Base-by-base conservation (phyloP, 2,329 filamentous ascomycete genomes). In the Sporothrix brunneoviolacea region DNA sequence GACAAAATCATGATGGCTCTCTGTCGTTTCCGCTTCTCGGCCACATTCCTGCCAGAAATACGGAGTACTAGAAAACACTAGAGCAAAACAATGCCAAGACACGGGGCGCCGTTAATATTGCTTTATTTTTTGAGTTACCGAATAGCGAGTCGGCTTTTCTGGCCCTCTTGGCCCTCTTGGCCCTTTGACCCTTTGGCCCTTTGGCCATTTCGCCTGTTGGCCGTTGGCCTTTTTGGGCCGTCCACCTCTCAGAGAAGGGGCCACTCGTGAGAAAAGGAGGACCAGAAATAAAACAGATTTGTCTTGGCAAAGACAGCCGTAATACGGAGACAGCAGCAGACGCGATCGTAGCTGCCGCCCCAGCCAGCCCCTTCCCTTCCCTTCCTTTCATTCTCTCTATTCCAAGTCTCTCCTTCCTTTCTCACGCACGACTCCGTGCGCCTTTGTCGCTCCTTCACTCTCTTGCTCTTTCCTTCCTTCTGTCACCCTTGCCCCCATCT, bases 301-400 rank as follows among this genome's bases (percentile, higher is more conserved):
- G 42, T 45, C 42, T 45, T 45, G 42, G 42, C 42, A 45, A 42
- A 44, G 42, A 36, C 42, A 45, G 27, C 21, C 28, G 28, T 28
- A 43, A 9, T 18, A 38, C n/a, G 36, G 18, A 18, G 12, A 16
- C 8, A 18, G 16, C 16, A 28, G 15, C 21, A 30, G 44, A 39
- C 42, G 37, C 32, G 32, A 45, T 45, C 42, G 30, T 30, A 44
- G 21, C 27, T 45, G 42, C 42, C 28, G 19, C 21, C 8, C 21
- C 32, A 15, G 4, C 32, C 32, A 33, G 6, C 6, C 32, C 21
- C 19, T 35, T 15, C 33, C 30, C 19, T 16, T 27, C 32, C 10
- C 28, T 32, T 45, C 32, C 35, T 37, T 35, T 27, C 21, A 12
- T 46, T 27, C 30, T 22, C 21, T 21, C 4, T 39, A 36, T 38